Base-by-base conservation (phyloP, 352 stramenopile species). In the Pythium brachiatum region DNA sequence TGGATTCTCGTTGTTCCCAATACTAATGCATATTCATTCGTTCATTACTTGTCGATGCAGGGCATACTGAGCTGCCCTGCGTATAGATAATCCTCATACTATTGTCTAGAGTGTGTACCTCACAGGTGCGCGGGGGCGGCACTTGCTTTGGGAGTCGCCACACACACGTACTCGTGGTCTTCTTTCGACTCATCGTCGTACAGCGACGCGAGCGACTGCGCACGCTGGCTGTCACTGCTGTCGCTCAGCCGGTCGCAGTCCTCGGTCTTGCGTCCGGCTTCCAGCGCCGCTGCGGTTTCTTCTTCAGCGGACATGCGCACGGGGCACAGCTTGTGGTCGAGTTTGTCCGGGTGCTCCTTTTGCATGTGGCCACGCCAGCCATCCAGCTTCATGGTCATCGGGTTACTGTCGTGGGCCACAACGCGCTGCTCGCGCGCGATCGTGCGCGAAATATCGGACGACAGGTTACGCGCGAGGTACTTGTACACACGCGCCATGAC, bases 311-410 rank as follows among this genome's bases (percentile, higher is more conserved):
- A 57, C 31, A 29, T 34, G 15, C 52, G 52, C 31, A 57, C 25
- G 23, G 52, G 68, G 43, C 71, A 74, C 23, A 32, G 55, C 53
- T 68, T 64, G 53, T 73, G 68, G 53, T 75, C 68, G 27, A 78
- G 7, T 13, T 64, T 44, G 1, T 43, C 52, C 21, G 69, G 64
- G 20, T 64, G 43, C 26, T 64, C 60, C 47, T 52, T 62, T 36
- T 44, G 38, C 11, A 62, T 61, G 47, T 70, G 41, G 34, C 62
- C 57, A 15, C 64, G 62, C 71, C 71, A 78, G 34, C 62, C 68
- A 27, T 75, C 64, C n/a, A 78, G 64, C 58, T 69, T 75, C n/a
- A 78, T 64, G 6, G 68, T 53, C 53, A 69, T 32, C 53, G 53
- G 44, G 66, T 57, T 41, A n/a, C 47, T 15, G 59, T 16, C 16